Evolutionary conservation across 192 early-diverging fungal species (phyloP).

Genomic region (Coemansia sp.): DNA sequence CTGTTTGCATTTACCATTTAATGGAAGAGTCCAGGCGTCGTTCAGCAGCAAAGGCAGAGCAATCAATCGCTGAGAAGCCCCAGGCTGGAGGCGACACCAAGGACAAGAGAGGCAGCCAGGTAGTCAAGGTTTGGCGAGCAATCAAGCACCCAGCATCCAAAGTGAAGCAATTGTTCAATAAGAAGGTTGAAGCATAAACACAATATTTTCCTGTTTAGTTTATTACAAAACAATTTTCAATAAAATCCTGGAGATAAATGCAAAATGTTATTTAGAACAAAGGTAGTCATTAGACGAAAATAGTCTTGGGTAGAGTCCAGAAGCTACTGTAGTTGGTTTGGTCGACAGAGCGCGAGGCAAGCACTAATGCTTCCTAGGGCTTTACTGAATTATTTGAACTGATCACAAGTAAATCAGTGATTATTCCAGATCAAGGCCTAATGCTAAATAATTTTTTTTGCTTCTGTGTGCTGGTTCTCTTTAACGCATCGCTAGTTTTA

Average conservation of each 20-base stretch:
- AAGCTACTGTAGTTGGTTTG: not conserved
- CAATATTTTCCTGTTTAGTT: not conserved
- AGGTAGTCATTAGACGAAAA: too few species aligned
- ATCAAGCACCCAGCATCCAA: slow-evolving; percentile 8
- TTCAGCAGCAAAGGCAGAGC: not conserved
- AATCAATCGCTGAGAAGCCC: not conserved
- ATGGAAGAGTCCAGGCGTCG: slow-evolving; percentile 26
- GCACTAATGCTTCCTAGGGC: not conserved
- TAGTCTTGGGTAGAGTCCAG: not conserved
- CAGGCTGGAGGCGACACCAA: not conserved
- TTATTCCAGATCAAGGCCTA: too few species aligned
- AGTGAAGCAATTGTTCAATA: slow-evolving; percentile 1
- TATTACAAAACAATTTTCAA: not conserved
- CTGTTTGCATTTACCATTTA: slow-evolving; percentile 50
- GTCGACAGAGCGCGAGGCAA: not conserved
- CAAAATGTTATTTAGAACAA: too few species aligned
- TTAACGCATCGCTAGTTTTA: not conserved
- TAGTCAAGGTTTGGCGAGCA: not conserved
- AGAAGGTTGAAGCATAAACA: not conserved
- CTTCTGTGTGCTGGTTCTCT: not conserved
- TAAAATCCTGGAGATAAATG: too few species aligned
- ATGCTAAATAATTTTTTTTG: slow-evolving; percentile 6
- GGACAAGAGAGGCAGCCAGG: not conserved
- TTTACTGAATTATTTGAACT: not conserved
- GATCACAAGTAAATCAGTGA: too few species aligned